phyloP scores from a whole-genome alignment of 306 rosid species.

The Heteromeles arbutifolia region DNA sequence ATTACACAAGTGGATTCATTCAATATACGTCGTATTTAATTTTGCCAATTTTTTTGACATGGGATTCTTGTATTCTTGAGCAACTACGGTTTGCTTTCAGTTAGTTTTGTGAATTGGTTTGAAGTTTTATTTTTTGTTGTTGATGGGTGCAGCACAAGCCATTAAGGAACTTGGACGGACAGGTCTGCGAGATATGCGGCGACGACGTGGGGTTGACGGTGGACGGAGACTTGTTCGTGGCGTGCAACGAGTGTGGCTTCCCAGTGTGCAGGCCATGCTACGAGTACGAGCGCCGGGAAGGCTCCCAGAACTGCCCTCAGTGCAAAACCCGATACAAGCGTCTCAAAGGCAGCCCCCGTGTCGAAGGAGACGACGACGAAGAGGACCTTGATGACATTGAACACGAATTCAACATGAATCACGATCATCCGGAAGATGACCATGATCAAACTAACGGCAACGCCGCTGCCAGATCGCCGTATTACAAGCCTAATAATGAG shows the following conservation, averaged over 20 bases:
- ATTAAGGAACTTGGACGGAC: slow-evolving; percentile 92
- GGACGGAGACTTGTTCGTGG: slow-evolving; percentile 91
- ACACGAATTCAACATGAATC: slow-evolving; percentile 65
- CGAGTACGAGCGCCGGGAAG: slow-evolving; percentile 92
- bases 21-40: no score
- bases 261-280: slow-evolving; percentile 93
- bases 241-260: slow-evolving; percentile 95
- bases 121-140: not conserved
- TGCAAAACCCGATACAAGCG: slow-evolving; percentile 92
- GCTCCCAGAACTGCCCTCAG: slow-evolving; percentile 86
- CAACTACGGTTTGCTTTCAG: not conserved
- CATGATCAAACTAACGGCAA: slow-evolving; percentile 11
- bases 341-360: slow-evolving; percentile 97
- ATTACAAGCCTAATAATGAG: slow-evolving; percentile 31
- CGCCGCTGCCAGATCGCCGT: not conserved
- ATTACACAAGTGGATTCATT: no score
- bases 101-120: not conserved
- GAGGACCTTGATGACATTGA: slow-evolving; percentile 92
- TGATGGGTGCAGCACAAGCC: slow-evolving; percentile 59
- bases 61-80: not conserved
- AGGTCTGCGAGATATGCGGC: slow-evolving; percentile 93
- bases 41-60: no score
- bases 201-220: slow-evolving; percentile 85
- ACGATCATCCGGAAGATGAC: slow-evolving; percentile 24
- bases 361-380: slow-evolving; percentile 91